Evolutionary conservation across 345 rosid genomes (phyloP).

Genomic region (Boechera divaricarpa): DNA sequence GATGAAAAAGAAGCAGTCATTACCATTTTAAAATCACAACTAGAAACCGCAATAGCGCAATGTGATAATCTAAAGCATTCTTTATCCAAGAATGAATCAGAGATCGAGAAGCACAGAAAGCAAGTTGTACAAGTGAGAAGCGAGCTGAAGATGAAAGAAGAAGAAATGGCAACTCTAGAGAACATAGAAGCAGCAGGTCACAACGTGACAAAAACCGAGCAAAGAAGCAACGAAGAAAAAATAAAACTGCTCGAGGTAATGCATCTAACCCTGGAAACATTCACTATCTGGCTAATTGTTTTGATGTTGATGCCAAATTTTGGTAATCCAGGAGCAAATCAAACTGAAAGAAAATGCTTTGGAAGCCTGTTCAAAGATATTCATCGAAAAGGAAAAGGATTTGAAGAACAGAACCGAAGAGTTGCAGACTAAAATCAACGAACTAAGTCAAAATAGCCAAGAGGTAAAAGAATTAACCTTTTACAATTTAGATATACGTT

Average conservation of each 20-base stretch:
- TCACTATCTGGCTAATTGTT: background rate
- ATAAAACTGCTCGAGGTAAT: conserved; percentile 73
- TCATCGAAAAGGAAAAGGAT: conserved; percentile 66
- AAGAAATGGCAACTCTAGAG: conserved; percentile 51
- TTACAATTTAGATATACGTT: background rate
- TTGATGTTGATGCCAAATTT: conserved; percentile 3
- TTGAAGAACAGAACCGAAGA: conserved; percentile 61
- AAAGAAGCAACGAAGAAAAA: conserved; percentile 52
- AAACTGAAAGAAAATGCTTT: conserved; percentile 64
- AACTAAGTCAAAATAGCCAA: conserved; percentile 46
- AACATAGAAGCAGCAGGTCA: conserved; percentile 53
- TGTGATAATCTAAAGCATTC: conserved; percentile 58
- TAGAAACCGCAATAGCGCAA: conserved; percentile 51
- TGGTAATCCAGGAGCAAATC: conserved; percentile 64
- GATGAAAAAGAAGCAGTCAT: conserved; percentile 60
- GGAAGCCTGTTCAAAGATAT: conserved; percentile 59
- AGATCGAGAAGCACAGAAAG: conserved; percentile 71
- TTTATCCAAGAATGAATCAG: conserved; percentile 55
- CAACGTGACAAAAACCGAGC: conserved; percentile 48
- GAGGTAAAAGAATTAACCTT: conserved; percentile 47
- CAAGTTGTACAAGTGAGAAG: conserved; percentile 60
- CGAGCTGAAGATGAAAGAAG: conserved; percentile 76
- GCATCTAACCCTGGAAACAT: background rate
- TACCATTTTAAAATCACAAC: conserved; percentile 53
- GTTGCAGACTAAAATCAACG: conserved; percentile 61